Percentiles rank a stretch among this genome's conserved stretches.
phyloP scores from a whole-genome alignment of 2,329 filamentous ascomycete species.

The Neofusicoccum laricinum region DNA sequence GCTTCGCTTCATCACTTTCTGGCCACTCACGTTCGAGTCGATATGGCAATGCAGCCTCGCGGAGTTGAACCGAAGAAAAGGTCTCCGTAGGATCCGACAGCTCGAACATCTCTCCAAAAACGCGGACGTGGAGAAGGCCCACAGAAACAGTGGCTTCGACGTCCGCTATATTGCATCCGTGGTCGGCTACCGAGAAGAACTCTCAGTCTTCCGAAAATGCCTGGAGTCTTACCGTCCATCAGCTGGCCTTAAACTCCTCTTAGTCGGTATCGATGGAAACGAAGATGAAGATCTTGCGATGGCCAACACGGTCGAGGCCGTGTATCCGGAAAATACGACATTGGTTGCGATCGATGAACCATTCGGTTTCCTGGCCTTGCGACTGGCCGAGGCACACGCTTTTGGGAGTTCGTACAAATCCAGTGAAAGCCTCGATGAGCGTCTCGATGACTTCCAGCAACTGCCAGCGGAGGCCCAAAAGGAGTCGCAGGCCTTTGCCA shows the following conservation, averaged over 20 bases:
- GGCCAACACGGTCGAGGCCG: conserved; percentile 28
- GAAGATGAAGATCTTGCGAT: conserved; percentile 29
- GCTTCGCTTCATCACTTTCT: no score
- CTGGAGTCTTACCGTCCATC: conserved; percentile 29
- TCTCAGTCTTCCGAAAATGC: conserved; percentile 26
- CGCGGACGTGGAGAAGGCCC: background rate
- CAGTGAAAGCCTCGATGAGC: background rate
- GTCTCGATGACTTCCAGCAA: background rate
- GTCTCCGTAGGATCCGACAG: no score
- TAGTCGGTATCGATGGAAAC: conserved; percentile 31
- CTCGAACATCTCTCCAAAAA: no score
- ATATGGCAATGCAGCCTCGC: background rate
- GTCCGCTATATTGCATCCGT: conserved; percentile 27
- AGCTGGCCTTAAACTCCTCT: conserved; percentile 24
- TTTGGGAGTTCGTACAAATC: conserved; percentile 19
- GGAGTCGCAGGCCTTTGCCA: background rate
- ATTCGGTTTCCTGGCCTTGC: conserved; percentile 26
- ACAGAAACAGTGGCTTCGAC: background rate
- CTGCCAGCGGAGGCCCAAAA: background rate
- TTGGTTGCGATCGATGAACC: conserved; percentile 26
- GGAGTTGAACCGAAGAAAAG: background rate
- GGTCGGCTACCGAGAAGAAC: conserved; percentile 33
- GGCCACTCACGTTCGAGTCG: no score
- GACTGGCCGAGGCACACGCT: conserved; percentile 19
- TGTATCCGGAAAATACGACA: conserved; percentile 22